Conservation (phyloP, 805 yeast genomes). For the Hanseniaspora osmophila region DNA sequence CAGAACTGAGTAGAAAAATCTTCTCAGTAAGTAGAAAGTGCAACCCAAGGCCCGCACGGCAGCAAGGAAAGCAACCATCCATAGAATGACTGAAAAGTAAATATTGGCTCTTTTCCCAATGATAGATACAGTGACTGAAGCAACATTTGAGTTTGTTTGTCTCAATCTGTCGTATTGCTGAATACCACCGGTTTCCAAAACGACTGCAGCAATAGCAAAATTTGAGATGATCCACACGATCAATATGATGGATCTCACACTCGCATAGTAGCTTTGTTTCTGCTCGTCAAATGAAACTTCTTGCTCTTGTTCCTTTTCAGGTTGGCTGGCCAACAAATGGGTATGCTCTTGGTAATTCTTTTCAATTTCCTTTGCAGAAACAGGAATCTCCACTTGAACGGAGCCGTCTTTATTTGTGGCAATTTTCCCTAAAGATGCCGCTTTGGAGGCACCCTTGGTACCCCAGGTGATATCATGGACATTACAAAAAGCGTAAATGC, state of each 20-base stretch:
- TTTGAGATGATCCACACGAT: slow-evolving; percentile 82
- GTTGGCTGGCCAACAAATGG: slow-evolving; percentile 33
- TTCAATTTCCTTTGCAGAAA: slow-evolving; percentile 64
- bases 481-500: slow-evolving; percentile 91
- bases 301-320: slow-evolving; percentile 25
- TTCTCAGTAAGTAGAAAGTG: slow-evolving; percentile 35
- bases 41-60: slow-evolving; percentile 72
- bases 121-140: slow-evolving; percentile 12
- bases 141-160: slow-evolving; percentile 6
- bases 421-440: slow-evolving; percentile 74
- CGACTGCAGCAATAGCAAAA: slow-evolving; percentile 67
- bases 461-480: slow-evolving; percentile 97
- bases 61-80: slow-evolving; percentile 90
- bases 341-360: slow-evolving; percentile 53
- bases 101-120: slow-evolving; percentile 36
- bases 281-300: slow-evolving; percentile 32
- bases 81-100: slow-evolving; percentile 71
- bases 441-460: slow-evolving; percentile 68
- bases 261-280: slow-evolving; percentile 76
- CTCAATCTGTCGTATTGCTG: slow-evolving; percentile 25
- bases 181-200: slow-evolving; percentile 73
- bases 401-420: slow-evolving; percentile 53
- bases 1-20: slow-evolving; percentile 12
- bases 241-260: slow-evolving; percentile 78
- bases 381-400: slow-evolving; percentile 59